A percentile compares a stretch with the other conserved stretches of the same genome.
These are phyloP conservation scores for Coniella lustricola DNA, from an alignment of 2,329 filamentous ascomycete genomes.

Conservation along the genomic window DNA sequence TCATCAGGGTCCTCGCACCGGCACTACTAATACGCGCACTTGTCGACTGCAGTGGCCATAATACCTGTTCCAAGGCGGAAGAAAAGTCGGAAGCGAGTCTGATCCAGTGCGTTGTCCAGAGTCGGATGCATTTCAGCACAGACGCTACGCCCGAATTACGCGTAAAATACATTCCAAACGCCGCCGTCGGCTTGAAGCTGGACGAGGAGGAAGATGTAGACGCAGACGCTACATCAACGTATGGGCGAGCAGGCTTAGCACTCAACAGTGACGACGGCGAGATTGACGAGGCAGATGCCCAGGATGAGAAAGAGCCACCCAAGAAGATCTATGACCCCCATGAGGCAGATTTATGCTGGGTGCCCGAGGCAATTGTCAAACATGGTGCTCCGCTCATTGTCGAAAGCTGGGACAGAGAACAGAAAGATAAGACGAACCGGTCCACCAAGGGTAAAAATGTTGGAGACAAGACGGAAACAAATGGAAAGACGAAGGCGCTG, in stretches of 20 bases:
- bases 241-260: conserved; percentile 47
- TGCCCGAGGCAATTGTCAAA: conserved; percentile 57
- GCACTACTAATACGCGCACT: conserved; percentile 62
- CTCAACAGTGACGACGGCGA: conserved; percentile 63
- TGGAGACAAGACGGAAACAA: conserved; percentile 11
- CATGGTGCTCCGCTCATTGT: conserved; percentile 59
- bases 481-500: conserved; percentile 15
- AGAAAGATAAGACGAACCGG: conserved; percentile 25
- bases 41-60: conserved; percentile 23
- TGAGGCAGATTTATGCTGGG: conserved; percentile 59
- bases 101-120: conserved; percentile 60
- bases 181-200: conserved; percentile 72
- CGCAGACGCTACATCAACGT: conserved; percentile 43
- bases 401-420: conserved; percentile 52
- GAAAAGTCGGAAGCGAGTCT: conserved; percentile 41
- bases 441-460: conserved; percentile 13
- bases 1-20: conserved; percentile 73
- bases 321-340: conserved; percentile 56
- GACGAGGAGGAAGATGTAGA: conserved; percentile 63
- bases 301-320: conserved; percentile 17
- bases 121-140: conserved; percentile 63
- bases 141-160: conserved; percentile 73
- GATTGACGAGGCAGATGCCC: conserved; percentile 29
- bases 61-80: conserved; percentile 24
- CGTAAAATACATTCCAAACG: conserved; percentile 66